Percentiles rank a stretch among this genome's conserved stretches.
phyloP scores from a whole-genome alignment of 352 stramenopile species.

The Pythium rishiriense region DNA sequence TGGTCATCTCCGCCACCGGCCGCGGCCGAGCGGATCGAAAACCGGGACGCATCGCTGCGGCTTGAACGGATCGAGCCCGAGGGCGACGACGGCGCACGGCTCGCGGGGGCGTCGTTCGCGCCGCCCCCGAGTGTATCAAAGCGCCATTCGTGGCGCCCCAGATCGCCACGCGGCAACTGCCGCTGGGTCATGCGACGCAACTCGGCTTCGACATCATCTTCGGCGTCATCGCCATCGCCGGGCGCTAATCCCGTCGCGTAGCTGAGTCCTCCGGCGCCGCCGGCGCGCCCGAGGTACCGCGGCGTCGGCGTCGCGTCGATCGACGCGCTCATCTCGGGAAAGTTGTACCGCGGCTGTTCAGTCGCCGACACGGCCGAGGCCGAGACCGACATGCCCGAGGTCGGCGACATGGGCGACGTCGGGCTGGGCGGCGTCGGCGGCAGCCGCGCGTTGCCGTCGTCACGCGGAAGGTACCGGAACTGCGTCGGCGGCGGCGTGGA shows the following conservation, averaged over 20 bases:
- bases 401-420: constrained; percentile 61
- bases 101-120: constrained; percentile 16
- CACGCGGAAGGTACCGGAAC: constrained; percentile 47
- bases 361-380: constrained; percentile 80
- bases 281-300: constrained; percentile 71
- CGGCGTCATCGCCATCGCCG: constrained; percentile 32
- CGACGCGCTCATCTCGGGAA: constrained; percentile 80
- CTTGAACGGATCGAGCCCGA: constrained; percentile 43
- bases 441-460: constrained; percentile 5
- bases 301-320: constrained; percentile 74
- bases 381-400: constrained; percentile 74
- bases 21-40: neutral
- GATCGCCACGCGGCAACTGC: constrained; percentile 71
- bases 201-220: constrained; percentile 78
- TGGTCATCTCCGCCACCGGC: neutral
- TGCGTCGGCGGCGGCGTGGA: constrained; percentile 20
- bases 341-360: constrained; percentile 65
- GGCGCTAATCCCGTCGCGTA: constrained; percentile 14
- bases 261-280: constrained; percentile 18
- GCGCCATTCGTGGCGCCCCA: constrained; percentile 75
- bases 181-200: constrained; percentile 76
- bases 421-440: constrained; percentile 38
- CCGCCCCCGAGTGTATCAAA: constrained; percentile 59
- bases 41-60: constrained; percentile 30
- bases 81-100: constrained; percentile 36